Conservation (phyloP, 352 stramenopile genomes). For the Ochromonadaceae sp. region DNA sequence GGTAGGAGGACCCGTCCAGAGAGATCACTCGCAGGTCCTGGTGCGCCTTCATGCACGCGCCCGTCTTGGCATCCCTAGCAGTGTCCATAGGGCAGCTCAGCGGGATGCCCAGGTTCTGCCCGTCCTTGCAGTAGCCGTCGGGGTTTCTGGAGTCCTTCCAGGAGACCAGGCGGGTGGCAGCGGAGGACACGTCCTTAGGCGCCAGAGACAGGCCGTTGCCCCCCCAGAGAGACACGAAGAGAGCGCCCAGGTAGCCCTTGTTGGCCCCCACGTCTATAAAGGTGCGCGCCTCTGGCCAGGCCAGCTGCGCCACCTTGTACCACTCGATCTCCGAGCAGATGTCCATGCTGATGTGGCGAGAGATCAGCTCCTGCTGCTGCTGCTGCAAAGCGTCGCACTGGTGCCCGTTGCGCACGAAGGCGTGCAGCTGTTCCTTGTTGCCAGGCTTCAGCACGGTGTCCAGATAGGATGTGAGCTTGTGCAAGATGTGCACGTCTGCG, state of each 20-base stretch:
- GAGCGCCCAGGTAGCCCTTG: slow-evolving; percentile 8
- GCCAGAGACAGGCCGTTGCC: neutral
- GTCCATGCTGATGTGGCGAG: slow-evolving; percentile 10
- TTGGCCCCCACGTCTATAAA: slow-evolving; percentile 11
- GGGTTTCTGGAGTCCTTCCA: slow-evolving; percentile 7
- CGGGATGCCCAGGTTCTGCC: neutral
- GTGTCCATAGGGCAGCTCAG: neutral
- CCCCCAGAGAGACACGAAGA: slow-evolving; percentile 6
- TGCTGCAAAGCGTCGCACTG: neutral
- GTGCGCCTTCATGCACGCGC: neutral
- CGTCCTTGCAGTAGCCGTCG: slow-evolving; percentile 1
- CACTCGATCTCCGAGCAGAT: slow-evolving; percentile 15
- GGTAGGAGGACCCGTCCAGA: slow-evolving; percentile 2
- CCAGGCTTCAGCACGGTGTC: too few species aligned
- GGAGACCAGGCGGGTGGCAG: neutral
- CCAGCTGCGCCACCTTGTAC: slow-evolving; percentile 3
- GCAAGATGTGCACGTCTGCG: neutral
- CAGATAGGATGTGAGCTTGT: neutral
- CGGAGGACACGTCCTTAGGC: neutral
- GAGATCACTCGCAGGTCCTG: neutral
- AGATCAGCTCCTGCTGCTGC: slow-evolving; percentile 1
- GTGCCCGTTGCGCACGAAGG: neutral
- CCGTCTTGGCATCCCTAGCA: neutral
- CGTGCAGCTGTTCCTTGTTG: too few species aligned
- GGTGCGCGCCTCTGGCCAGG: neutral